Conservation (phyloP, 1,139 yeast species). For the Taphrina sp. region DNA sequence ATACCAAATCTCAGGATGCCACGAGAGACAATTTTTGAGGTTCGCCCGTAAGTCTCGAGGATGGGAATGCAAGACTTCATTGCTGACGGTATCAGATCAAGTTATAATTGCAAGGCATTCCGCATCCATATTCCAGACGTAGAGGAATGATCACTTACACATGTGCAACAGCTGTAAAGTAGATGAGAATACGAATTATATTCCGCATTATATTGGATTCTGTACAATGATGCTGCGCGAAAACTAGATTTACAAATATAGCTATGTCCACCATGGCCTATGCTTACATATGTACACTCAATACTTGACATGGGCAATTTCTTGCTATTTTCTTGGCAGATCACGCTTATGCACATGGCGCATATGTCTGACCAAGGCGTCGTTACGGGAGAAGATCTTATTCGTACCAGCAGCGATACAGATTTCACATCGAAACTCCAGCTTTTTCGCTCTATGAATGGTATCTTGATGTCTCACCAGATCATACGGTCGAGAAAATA, state of each 20-base stretch:
- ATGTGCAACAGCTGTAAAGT: too few species aligned
- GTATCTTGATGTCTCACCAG: slow-evolving; percentile 94
- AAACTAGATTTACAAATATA: too few species aligned
- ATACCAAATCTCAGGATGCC: slow-evolving; percentile 45
- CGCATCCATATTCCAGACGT: slow-evolving; percentile 10
- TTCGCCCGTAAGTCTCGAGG: slow-evolving; percentile 16
- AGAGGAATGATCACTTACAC: neutral
- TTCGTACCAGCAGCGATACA: slow-evolving; percentile 57
- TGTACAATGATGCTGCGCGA: too few species aligned
- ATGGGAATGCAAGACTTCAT: neutral
- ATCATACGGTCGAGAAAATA: slow-evolving; percentile 91
- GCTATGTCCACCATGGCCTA: too few species aligned
- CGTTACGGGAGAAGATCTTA: slow-evolving; percentile 89
- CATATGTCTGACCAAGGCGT: slow-evolving; percentile 86
- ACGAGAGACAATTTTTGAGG: slow-evolving; percentile 27
- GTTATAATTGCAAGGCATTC: slow-evolving; percentile 12
- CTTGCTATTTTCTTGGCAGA: slow-evolving; percentile 1
- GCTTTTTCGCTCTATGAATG: slow-evolving; percentile 84
- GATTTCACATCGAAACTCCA: slow-evolving; percentile 78
- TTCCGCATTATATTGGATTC: too few species aligned
- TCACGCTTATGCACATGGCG: slow-evolving; percentile 28
- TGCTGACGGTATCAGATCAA: neutral
- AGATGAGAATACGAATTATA: too few species aligned
- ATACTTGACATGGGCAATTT: neutral
- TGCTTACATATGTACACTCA: too few species aligned